Evolutionary conservation across 208 protist species (phyloP), one percentile per base, ranked within the genome.

Genomic region (Trypanosoma platydactyli): DNA sequence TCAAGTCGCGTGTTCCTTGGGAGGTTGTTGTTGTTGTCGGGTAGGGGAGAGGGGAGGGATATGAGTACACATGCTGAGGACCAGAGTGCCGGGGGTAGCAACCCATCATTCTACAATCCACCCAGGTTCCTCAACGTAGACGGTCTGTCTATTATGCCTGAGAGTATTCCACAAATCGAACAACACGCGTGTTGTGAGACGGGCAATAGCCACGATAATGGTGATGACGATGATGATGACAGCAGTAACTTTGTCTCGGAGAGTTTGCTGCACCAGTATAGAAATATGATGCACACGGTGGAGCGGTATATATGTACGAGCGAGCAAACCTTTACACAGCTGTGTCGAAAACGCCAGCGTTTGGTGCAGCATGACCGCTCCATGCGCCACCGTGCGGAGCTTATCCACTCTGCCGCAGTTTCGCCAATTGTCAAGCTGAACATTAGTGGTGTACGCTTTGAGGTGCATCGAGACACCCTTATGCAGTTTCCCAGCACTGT

Each of bases 361-460:
- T 30, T 57, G 30, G 54, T 63, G 35, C 55, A 49, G 44, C 38
- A 64, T 0, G 66, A 72, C 40, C 66, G 57, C 20, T 27, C 42
- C 11, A 38, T 72, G 40, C 49, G 44, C 35, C 50, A 20, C 55
- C 57, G 56, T 16, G 46, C 50, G 6, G 66, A 72, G 20, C 0
- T 52, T n/a, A 27, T 51, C 30, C 13, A 56, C 3, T 15, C 50
- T 7, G 1, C 42, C 12, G 38, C 66, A 22, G 16, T 33, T 1
- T 59, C 50, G 3, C 66, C 66, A 5, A 59, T 46, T 11, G 45
- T 74, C 9, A 63, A 65, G 42, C 52, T 74, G 15, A 74, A 74
- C 53, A 45, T 74, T 46, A 59, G 68, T 51, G 68, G 68, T 16
- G 54, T 63, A 54, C 61, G 59, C n/a, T 74, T 74, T 56, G 50